A percentile compares a stretch with the other conserved stretches of the same genome.
Evolutionary conservation across 2,329 filamentous ascomycete species (phyloP).

Genomic region (Trichoderma brevicompactum): DNA sequence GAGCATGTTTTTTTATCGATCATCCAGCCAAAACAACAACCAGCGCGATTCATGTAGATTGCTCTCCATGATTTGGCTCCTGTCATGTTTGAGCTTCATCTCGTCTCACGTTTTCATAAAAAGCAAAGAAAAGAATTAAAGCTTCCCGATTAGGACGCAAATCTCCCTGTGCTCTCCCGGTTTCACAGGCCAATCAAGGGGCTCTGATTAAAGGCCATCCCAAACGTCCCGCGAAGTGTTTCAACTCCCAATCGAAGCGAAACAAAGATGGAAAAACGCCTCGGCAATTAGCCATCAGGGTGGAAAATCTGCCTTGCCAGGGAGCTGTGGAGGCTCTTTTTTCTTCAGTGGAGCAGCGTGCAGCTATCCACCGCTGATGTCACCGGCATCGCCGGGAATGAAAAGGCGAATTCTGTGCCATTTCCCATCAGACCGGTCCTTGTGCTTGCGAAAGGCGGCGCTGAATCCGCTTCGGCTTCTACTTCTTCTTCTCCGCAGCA

Average conservation of each 20-base stretch:
- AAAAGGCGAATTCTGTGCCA: not conserved
- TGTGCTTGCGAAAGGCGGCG: no score
- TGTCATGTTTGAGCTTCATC: constrained; percentile 11
- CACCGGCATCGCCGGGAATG: constrained; percentile 24
- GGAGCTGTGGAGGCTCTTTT: constrained; percentile 4
- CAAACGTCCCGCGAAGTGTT: constrained; percentile 1
- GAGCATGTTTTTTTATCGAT: not conserved
- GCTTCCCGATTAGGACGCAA: constrained; percentile 14
- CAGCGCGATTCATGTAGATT: not conserved
- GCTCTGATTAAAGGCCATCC: constrained; percentile 17
- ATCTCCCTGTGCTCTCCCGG: not conserved
- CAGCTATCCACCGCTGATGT: constrained; percentile 24
- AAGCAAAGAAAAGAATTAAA: not conserved
- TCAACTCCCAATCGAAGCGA: constrained; percentile 4
- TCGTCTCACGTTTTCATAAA: constrained; percentile 10
- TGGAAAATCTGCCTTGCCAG: constrained; percentile 26
- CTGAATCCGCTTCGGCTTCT: no score
- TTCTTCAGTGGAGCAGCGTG: constrained; percentile 10
- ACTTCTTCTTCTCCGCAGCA: not conserved
- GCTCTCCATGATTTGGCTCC: not conserved
- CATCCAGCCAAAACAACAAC: not conserved
- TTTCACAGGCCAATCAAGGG: constrained; percentile 18
- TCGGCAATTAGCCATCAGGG: constrained; percentile 24
- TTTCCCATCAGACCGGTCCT: no score
- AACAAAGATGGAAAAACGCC: constrained; percentile 1